These are phyloP conservation scores for Ensete glaucum DNA, from an alignment of 176 grass and related monocot genomes.

Conservation along the genomic window DNA sequence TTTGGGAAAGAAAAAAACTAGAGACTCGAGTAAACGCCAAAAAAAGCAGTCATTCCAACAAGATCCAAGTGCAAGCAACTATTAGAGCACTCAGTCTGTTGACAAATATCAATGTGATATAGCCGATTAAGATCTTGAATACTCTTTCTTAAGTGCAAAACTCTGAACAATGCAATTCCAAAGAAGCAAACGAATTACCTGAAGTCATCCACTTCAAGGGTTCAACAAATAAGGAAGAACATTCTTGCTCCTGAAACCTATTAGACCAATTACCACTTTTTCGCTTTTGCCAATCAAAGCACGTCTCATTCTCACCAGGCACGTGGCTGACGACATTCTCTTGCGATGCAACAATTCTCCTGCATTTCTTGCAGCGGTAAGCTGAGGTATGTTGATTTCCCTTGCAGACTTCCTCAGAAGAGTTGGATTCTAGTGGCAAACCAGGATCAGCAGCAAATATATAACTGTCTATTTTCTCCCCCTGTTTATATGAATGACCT, in stretches of 20 bases:
- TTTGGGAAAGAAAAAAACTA: too few species aligned
- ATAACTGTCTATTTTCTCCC: constrained; percentile 53
- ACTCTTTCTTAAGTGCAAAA: not conserved
- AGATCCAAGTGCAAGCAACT: too few species aligned
- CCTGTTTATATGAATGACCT: constrained; percentile 67
- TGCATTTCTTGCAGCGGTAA: constrained; percentile 87
- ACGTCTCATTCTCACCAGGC: constrained; percentile 54
- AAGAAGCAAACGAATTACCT: constrained; percentile 31
- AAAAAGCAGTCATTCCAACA: too few species aligned
- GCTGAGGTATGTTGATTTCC: constrained; percentile 30
- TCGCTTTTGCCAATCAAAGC: constrained; percentile 64
- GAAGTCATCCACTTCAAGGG: constrained; percentile 98
- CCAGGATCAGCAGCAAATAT: constrained; percentile 76
- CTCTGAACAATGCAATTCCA: not conserved
- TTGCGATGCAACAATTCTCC: constrained; percentile 57
- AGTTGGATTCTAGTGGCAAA: constrained; percentile 30
- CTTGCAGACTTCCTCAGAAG: constrained; percentile 18
- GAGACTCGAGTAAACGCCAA: too few species aligned
- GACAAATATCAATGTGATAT: too few species aligned
- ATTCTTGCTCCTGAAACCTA: constrained; percentile 49
- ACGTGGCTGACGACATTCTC: constrained; percentile 69
- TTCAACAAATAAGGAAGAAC: constrained; percentile 78
- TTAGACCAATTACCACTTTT: constrained; percentile 30
- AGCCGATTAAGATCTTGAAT: too few species aligned
- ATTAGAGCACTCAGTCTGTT: too few species aligned